Evolutionary conservation across 768 basidiomycete genomes (phyloP), one percentile per base, ranked within the genome.

Genomic region (Rubroboletus satanas): DNA sequence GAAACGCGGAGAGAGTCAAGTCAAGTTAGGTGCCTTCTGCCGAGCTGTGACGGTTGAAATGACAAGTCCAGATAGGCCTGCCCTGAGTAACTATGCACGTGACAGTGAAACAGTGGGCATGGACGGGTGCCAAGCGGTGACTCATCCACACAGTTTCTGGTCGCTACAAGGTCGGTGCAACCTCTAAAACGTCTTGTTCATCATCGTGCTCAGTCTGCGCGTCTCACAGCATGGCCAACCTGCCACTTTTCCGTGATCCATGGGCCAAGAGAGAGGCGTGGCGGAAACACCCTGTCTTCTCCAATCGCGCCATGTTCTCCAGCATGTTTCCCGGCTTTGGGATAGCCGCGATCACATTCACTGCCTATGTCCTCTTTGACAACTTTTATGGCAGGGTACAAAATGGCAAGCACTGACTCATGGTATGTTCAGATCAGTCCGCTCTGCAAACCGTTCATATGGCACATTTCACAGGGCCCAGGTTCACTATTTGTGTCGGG

Each of bases 251-350:
- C 67, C 86, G 92, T 72, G 94, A 97, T 70, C 93, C 93, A 48
- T 97, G 94, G 94, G 90, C 91, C 21, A 93, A 89, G 74, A 77
- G 85, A 57, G 93, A 97, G 62, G 90, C 92, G 37, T 97, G 93
- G 93, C 81, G 94, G 65, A 93, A 86, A 70, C 85, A 83, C 65
- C 85, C 89, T n/a, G 83, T 95, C 52, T 97, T 97, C 77, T 81
- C 84, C 57, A 88, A 87, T 62, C 83, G 86, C 39, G 80, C 82
- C 62, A 94, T 94, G 90, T 87, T 98, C 76, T 77, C 87, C 64
- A 93, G 83, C 76, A 70, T 96, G 60, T 94, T 98, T 72, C 96
- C 96, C 33, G 96, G 96, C 37, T 90, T 98, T 66, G 95, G 94
- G 45, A 92, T 93, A 53, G 96, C 91, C 35, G 80, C 93, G 47